phyloP scores from a whole-genome alignment of 2,329 filamentous ascomycete genomes.

The Cladophialophora carrionii region DNA sequence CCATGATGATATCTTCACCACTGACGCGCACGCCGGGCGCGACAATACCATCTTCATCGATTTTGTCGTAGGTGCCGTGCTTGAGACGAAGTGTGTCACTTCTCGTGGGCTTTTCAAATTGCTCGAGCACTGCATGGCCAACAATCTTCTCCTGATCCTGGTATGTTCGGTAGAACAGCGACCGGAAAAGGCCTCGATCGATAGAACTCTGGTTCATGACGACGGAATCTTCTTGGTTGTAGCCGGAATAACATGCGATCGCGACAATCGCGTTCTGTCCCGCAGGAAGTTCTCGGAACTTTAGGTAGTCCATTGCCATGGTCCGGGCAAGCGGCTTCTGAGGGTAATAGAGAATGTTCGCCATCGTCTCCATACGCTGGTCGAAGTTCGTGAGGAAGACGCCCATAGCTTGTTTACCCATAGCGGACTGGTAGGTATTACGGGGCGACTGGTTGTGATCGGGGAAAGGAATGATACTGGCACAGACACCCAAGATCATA shows the following conservation, averaged over 20 bases:
- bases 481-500: conserved; percentile 98
- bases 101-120: conserved; percentile 92
- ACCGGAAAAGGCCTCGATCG: conserved; percentile 94
- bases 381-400: conserved; percentile 98
- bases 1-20: conserved; percentile 98
- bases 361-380: conserved; percentile 98
- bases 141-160: conserved; percentile 96
- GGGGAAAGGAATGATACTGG: conserved; percentile 98
- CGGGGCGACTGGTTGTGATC: conserved; percentile 97
- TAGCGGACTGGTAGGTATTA: conserved; percentile 99
- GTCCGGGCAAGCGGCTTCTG: conserved; percentile 97
- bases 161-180: conserved; percentile 96
- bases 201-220: conserved; percentile 99
- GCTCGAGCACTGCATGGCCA: conserved; percentile 87
- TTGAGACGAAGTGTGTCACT: conserved; percentile 88
- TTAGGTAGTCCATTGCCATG: conserved; percentile 96
- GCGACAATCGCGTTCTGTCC: conserved; percentile 98
- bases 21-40: conserved; percentile 92
- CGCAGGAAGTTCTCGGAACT: conserved; percentile 94
- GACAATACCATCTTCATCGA: conserved; percentile 94
- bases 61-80: conserved; percentile 87
- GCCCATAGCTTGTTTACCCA: conserved; percentile 99
- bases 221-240: conserved; percentile 99
- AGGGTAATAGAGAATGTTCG: conserved; percentile 97
- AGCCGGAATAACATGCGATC: conserved; percentile 95